Base-by-base conservation (phyloP, 2,329 filamentous ascomycete genomes). In the Aspergillus viridinutans region DNA sequence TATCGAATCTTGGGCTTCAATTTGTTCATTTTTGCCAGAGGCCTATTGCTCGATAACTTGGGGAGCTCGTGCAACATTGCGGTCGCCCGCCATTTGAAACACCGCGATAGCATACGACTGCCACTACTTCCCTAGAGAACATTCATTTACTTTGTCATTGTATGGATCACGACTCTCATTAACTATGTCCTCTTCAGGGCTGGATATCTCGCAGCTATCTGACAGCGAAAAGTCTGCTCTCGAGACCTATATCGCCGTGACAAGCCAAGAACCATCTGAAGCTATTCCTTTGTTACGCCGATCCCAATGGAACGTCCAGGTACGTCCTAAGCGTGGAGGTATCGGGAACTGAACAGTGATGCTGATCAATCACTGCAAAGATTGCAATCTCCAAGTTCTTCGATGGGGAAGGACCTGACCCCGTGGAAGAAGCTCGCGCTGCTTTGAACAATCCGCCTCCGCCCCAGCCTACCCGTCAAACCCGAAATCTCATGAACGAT, bases 311-410 rank as follows among this genome's bases (percentile, higher is more conserved):
- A 99, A 97, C 70, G 89, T 96, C 0, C 90, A 93, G 80, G 90
- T 92, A 56, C 14, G 65, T 60, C 47, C 49, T 50, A 42, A 32
- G 21, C 58, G 1, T 20, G 5, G 14, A 20, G 4, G 3, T 1
- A 21, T 7, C n/a, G 28, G 17, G 49, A 4, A 23, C 21, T 17
- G 3, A 26, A 47, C 20, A 20, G 49, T 47, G 26, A 1, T 53
- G 43, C 54, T 61, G 47, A 64, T 50, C 49, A 58, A 72, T 56
- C 47, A 53, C 53, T 55, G 43, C 26, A 32, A 70, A 97, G 88
- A 96, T 97, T 67, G 93, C 94, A 57, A 93, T 99, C 62, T 86
- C 94, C 63, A 95, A 95, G 71, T 97, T 97, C 83, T 99, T 97
- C 72, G 94, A 99, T 69, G 94, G 94, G 65, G 94, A 97, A 76